These are phyloP conservation scores for Aspergillus saccharolyticus DNA, from an alignment of 495 filamentous ascomycete genomes.

Conservation along the genomic window DNA sequence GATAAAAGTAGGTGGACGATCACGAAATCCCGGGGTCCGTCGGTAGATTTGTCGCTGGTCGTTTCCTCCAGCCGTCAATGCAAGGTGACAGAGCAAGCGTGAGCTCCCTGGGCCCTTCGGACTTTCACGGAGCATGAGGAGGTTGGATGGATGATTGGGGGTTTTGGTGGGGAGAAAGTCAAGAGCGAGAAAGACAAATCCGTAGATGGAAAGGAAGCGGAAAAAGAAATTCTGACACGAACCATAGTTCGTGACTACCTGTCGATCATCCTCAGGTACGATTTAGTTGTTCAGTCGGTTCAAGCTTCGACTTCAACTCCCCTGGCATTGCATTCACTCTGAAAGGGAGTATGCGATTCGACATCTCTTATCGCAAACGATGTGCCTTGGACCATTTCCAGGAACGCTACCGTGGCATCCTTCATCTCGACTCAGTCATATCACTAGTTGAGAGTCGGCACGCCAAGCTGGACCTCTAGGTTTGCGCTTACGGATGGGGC, in stretches of 20 bases:
- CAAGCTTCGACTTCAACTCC: conserved; percentile 1
- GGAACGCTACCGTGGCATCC: not conserved
- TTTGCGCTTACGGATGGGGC: conserved; percentile 6
- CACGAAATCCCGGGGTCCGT: not conserved
- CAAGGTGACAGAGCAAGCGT: not conserved
- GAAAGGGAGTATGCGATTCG: not conserved
- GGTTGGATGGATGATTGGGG: not conserved
- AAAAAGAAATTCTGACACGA: conserved; percentile 1
- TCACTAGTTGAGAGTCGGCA: not conserved
- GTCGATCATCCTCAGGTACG: not conserved
- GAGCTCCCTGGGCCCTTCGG: not conserved
- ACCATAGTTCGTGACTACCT: conserved; percentile 8
- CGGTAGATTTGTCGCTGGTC: not conserved
- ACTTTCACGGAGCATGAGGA: not conserved
- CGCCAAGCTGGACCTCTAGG: not conserved
- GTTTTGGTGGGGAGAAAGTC: too few relatives aligned
- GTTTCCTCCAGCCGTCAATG: too few relatives aligned
- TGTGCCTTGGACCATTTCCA: not conserved
- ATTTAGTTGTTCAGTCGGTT: conserved; percentile 1
- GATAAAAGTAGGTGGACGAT: not conserved
- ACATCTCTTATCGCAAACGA: conserved; percentile 7
- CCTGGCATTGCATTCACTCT: not conserved
- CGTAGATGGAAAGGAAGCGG: conserved; percentile 1
- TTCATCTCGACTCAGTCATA: not conserved
- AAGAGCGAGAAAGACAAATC: not conserved